A percentile compares a stretch with the other conserved stretches of the same genome.
These are phyloP conservation scores for Xylaria sp. DNA, from an alignment of 2,329 filamentous ascomycete genomes.

Conservation along the genomic window DNA sequence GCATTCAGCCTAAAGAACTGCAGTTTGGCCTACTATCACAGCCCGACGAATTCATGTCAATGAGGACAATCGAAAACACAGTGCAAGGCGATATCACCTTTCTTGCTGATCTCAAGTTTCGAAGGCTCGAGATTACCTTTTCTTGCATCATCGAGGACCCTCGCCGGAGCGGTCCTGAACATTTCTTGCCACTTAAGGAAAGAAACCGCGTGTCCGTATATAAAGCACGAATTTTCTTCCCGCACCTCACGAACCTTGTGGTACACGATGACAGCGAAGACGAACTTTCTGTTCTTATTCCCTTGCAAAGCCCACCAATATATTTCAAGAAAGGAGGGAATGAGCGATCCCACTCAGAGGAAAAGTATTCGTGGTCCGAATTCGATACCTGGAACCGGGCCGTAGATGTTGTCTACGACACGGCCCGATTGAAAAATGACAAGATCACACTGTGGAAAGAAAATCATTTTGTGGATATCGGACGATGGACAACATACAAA, in stretches of 20 bases:
- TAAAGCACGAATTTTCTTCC: slow-evolving; percentile 57
- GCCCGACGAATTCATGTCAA: slow-evolving; percentile 66
- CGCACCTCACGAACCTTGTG: slow-evolving; percentile 58
- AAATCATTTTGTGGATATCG: slow-evolving; percentile 59
- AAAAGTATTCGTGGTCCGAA: slow-evolving; percentile 52
- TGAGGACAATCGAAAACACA: slow-evolving; percentile 57
- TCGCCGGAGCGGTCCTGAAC: slow-evolving; percentile 34
- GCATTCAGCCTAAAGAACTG: slow-evolving; percentile 32
- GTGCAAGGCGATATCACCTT: slow-evolving; percentile 47
- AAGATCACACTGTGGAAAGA: slow-evolving; percentile 54
- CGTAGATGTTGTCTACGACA: slow-evolving; percentile 56
- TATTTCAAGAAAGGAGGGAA: slow-evolving; percentile 56
- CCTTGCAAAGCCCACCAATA: slow-evolving; percentile 59
- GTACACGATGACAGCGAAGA: slow-evolving; percentile 49
- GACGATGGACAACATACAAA: slow-evolving; percentile 66
- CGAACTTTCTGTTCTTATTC: slow-evolving; percentile 53
- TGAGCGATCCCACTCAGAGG: slow-evolving; percentile 47
- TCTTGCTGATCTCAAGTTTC: slow-evolving; percentile 52
- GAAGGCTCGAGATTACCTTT: slow-evolving; percentile 56
- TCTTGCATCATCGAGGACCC: slow-evolving; percentile 43
- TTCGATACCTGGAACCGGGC: slow-evolving; percentile 61
- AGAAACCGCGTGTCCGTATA: slow-evolving; percentile 45
- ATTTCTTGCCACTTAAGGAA: slow-evolving; percentile 32
- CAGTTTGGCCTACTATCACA: slow-evolving; percentile 43
- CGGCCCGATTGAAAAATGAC: slow-evolving; percentile 46